Evolutionary conservation across 2,329 filamentous ascomycete species (phyloP).

Genomic region (Exophiala dermatitidis): DNA sequence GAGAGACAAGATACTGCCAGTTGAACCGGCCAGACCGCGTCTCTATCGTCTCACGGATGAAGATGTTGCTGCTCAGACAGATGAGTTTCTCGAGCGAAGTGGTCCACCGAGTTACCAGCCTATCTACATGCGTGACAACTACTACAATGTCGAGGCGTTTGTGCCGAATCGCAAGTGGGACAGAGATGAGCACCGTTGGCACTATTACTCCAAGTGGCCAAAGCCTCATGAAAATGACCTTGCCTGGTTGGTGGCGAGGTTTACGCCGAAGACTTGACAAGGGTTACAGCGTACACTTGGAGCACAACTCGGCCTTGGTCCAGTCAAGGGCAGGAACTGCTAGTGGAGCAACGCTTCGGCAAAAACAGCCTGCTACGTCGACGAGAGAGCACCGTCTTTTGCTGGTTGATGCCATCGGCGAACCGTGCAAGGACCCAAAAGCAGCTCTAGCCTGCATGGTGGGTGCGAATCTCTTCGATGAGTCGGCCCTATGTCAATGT

Average conservation of each 20-base stretch:
- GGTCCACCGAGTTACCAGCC: constrained; percentile 25
- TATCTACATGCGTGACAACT: constrained; percentile 26
- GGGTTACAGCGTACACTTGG: too few relatives aligned
- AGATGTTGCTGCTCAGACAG: constrained; percentile 19
- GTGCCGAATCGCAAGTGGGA: constrained; percentile 26
- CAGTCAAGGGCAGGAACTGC: too few relatives aligned
- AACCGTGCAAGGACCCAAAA: too few relatives aligned
- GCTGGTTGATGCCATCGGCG: too few relatives aligned
- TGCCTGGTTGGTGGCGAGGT: constrained; percentile 21
- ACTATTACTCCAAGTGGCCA: constrained; percentile 25
- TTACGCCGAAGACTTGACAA: constrained; percentile 2
- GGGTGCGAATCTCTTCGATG: too few relatives aligned
- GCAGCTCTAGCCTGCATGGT: too few relatives aligned
- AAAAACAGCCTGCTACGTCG: too few relatives aligned
- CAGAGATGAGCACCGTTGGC: constrained; percentile 21
- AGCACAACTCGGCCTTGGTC: too few relatives aligned
- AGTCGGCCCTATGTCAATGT: too few relatives aligned
- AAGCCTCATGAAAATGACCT: constrained; percentile 25
- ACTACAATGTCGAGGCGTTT: constrained; percentile 25
- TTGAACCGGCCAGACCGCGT: constrained; percentile 6
- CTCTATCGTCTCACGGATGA: constrained; percentile 23
- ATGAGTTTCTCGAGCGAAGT: constrained; percentile 23
- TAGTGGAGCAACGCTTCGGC: too few relatives aligned
- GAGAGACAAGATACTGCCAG: not conserved
- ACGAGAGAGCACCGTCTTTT: too few relatives aligned